A percentile compares a stretch with the other conserved stretches of the same genome.
Conservation (phyloP, 148 eudicot species). For the Chenopodium berlandieri region DNA sequence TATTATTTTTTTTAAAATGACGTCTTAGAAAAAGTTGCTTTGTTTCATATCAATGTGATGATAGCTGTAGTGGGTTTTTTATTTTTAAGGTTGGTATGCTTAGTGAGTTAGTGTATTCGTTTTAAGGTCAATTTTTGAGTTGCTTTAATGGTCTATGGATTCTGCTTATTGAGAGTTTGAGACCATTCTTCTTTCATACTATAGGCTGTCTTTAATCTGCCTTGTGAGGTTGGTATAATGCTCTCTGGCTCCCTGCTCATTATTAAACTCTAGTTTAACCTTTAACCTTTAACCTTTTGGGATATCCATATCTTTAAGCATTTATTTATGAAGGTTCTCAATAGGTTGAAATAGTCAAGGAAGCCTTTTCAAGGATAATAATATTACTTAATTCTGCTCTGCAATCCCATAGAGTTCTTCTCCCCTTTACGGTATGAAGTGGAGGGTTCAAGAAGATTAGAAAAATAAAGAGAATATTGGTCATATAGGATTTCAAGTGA, state of each 20-base stretch:
- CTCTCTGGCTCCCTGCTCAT: neutral
- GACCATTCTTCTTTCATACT: neutral
- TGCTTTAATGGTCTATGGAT: neutral
- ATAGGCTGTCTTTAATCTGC: neutral
- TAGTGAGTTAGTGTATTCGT: neutral
- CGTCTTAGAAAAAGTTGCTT: neutral
- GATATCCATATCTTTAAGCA: neutral
- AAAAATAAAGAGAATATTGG: neutral
- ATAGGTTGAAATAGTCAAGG: neutral
- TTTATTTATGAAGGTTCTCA: neutral
- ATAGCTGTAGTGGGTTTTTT: neutral
- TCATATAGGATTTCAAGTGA: neutral
- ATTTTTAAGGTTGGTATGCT: neutral
- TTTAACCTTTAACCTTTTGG: neutral
- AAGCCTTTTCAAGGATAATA: too few relatives aligned
- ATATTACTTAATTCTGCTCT: neutral
- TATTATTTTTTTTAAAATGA: too few relatives aligned
- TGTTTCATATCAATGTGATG: neutral
- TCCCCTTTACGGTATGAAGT: neutral
- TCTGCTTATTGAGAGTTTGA: neutral
- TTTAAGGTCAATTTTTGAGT: neutral
- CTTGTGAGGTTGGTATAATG: neutral
- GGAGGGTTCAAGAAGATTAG: neutral
- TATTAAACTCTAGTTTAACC: too few relatives aligned
- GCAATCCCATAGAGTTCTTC: neutral